A percentile compares a stretch with the other conserved stretches of the same genome.
These are phyloP conservation scores for Diacronema lutheri DNA, from an alignment of 78 protist species.

Conservation along the genomic window DNA sequence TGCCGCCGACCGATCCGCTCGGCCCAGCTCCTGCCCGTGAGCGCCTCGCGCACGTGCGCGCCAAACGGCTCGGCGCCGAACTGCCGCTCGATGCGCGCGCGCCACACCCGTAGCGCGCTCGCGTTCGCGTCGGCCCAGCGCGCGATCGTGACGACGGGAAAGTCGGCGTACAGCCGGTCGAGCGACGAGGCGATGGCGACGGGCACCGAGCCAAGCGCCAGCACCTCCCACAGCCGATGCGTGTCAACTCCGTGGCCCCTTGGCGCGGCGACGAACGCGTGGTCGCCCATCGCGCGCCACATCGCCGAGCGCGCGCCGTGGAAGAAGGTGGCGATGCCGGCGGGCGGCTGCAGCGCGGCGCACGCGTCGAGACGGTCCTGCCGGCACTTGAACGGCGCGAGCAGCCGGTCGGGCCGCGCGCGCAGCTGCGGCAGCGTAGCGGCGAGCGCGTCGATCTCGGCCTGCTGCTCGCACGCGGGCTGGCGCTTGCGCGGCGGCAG, in stretches of 20 bases:
- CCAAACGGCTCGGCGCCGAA: too few species aligned
- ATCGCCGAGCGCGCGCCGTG: neutral
- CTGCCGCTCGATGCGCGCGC: too few species aligned
- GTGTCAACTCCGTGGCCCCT: constrained; percentile 41
- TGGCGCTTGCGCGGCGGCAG: neutral
- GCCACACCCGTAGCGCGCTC: too few species aligned
- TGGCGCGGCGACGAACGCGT: constrained; percentile 12
- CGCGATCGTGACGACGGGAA: constrained; percentile 8
- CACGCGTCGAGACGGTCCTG: neutral
- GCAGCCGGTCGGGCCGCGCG: neutral
- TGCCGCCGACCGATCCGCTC: too few species aligned
- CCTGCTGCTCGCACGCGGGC: neutral
- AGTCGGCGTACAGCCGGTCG: neutral
- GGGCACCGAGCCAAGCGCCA: constrained; percentile 3
- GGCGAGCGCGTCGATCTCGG: neutral
- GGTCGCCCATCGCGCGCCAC: neutral
- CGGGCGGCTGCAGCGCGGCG: neutral
- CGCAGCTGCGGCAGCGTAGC: neutral
- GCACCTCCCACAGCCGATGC: constrained; percentile 43
- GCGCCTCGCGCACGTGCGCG: too few species aligned
- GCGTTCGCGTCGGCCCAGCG: too few species aligned
- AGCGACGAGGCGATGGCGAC: constrained; percentile 13
- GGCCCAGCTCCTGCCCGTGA: too few species aligned
- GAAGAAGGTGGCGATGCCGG: too few species aligned
- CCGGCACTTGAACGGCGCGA: neutral